phyloP scores from a whole-genome alignment of 2,329 filamentous ascomycete genomes.

The Exophiala oligosperma region DNA sequence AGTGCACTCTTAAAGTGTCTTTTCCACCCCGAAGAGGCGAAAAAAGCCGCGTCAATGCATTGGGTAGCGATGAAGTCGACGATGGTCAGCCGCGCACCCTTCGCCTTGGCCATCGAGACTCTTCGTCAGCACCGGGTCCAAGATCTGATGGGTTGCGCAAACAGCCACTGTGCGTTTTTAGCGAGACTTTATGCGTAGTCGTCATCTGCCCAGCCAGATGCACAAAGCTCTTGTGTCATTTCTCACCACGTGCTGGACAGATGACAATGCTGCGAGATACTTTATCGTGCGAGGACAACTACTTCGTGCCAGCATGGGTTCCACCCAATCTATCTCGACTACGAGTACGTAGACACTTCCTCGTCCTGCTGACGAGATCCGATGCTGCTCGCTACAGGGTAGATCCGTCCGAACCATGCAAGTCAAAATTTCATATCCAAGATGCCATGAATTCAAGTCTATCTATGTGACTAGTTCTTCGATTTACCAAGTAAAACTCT shows the following conservation, averaged over 20 bases:
- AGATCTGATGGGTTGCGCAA: background rate
- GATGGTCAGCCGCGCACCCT: conserved; percentile 6
- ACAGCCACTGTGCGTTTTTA: background rate
- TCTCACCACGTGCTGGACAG: background rate
- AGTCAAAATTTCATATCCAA: no score
- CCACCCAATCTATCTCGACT: no score
- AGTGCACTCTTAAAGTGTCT: background rate
- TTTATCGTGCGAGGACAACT: background rate
- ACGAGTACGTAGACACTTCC: no score
- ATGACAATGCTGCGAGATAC: background rate
- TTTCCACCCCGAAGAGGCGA: background rate
- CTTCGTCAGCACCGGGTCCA: conserved; percentile 6
- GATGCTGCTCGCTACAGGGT: no score
- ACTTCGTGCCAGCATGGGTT: no score
- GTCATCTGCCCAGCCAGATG: background rate
- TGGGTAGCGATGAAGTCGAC: background rate
- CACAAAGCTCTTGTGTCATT: background rate
- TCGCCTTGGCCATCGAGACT: conserved; percentile 8
- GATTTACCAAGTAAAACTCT: conserved; percentile 64
- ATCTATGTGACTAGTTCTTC: background rate
- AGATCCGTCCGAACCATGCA: no score
- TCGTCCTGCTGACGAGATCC: no score
- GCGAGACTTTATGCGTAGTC: background rate
- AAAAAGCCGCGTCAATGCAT: conserved; percentile 1
- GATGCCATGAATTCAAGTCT: no score